Evolutionary conservation across 306 rosid species (phyloP), one percentile per base, ranked within the genome.

Genomic region (Quillaja saponaria): DNA sequence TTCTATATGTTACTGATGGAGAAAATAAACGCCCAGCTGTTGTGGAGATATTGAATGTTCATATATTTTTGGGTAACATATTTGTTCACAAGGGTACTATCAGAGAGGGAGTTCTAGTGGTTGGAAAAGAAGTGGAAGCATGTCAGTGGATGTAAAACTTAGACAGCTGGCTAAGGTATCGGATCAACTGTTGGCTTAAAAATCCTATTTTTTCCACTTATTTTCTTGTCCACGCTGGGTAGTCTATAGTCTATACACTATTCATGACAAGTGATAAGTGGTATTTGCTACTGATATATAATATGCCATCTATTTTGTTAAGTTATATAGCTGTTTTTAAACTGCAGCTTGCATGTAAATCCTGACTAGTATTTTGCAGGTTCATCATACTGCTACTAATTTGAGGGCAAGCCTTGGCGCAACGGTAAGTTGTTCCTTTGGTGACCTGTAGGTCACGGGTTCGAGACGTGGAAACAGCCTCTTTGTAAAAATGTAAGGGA

Each of bases 381-480:
- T 84, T 78, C 98, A 92, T 84, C 98, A 92, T 58, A 92, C 98
- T 55, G 88, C 98, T n/a, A n/a, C n/a, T n/a, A n/a, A n/a, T n/a
- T n/a, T n/a, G n/a, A n/a, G n/a, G n/a, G n/a, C n/a, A n/a, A n/a
- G n/a, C n/a, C n/a, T n/a, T n/a, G n/a, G n/a, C n/a, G n/a, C n/a
- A n/a, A n/a, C n/a, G n/a, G n/a, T n/a, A n/a, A n/a, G n/a, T n/a
- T n/a, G n/a, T n/a, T n/a, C n/a, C n/a, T n/a, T n/a, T n/a, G n/a
- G n/a, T n/a, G n/a, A n/a, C n/a, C n/a, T n/a, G n/a, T n/a, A n/a
- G n/a, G n/a, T n/a, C n/a, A n/a, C n/a, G n/a, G n/a, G n/a, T n/a
- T n/a, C n/a, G n/a, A n/a, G n/a, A n/a, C n/a, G n/a, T n/a, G n/a
- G n/a, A n/a, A n/a, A n/a, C n/a, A n/a, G n/a, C n/a, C n/a, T n/a